These are phyloP conservation scores for Colletotrichum sp. DNA, from an alignment of 2,329 filamentous ascomycete species.

Conservation along the genomic window DNA sequence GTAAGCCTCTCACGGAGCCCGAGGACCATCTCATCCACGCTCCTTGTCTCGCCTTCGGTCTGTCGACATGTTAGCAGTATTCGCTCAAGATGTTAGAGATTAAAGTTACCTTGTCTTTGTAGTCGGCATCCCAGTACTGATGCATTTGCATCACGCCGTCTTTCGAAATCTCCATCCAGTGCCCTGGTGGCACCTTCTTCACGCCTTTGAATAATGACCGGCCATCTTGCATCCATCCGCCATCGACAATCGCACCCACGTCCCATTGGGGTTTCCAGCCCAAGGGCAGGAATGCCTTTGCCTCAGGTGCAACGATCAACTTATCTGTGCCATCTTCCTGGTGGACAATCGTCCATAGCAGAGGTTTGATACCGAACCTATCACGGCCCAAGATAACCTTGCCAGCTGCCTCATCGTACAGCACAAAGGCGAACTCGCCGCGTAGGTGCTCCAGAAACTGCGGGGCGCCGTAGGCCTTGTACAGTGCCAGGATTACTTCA, in stretches of 20 bases:
- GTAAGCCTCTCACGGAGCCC: slow-evolving; percentile 54
- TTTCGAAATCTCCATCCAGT: slow-evolving; percentile 45
- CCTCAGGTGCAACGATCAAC: slow-evolving; percentile 55
- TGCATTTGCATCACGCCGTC: slow-evolving; percentile 38
- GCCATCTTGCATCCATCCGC: slow-evolving; percentile 48
- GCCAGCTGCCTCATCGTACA: slow-evolving; percentile 46
- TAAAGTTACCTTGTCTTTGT: slow-evolving; percentile 51
- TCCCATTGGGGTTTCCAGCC: slow-evolving; percentile 60
- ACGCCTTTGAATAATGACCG: slow-evolving; percentile 57
- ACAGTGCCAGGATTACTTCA: slow-evolving; percentile 58
- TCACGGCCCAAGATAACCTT: slow-evolving; percentile 55
- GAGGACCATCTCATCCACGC: slow-evolving; percentile 54
- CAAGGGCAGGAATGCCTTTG: slow-evolving; percentile 56
- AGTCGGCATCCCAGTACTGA: slow-evolving; percentile 59
- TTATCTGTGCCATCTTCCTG: slow-evolving; percentile 23
- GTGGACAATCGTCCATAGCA: slow-evolving; percentile 48
- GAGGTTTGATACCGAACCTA: slow-evolving; percentile 61
- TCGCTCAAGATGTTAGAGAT: accelerated
- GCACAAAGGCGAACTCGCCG: slow-evolving; percentile 58
- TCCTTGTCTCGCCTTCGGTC: slow-evolving; percentile 42
- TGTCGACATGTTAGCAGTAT: neutral
- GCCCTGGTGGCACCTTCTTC: slow-evolving; percentile 44
- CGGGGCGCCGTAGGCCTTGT: slow-evolving; percentile 48
- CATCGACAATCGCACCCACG: slow-evolving; percentile 48
- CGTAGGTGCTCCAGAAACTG: slow-evolving; percentile 44